Base-by-base conservation (phyloP, 257 asterid species). In the Scutellaria galericulata region DNA sequence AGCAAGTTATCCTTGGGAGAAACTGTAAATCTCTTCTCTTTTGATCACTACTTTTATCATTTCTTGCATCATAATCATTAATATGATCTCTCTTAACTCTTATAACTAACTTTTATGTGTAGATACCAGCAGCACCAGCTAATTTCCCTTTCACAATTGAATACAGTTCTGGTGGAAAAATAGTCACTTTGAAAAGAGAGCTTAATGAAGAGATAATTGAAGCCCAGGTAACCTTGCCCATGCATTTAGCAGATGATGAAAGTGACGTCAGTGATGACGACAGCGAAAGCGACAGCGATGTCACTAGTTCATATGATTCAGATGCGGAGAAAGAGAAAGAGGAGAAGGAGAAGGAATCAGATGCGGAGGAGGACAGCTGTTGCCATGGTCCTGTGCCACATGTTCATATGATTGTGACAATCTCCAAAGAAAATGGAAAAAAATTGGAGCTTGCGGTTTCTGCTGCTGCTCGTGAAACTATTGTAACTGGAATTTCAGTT, bases 141-240 rank as follows among this genome's bases (percentile, higher is more conserved):
- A 57, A n/a, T 48, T 48, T 66, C 46, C 59, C 71, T 1, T 66
- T 66, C 59, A 8, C 13, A n/a, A 48, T 48, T 0, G 31, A n/a
- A 13, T 27, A 47, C 1, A 18, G 7, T 54, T 12, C 39, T 3
- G 0, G 9, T 4, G 54, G 7, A 44, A 0, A 55, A 7, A 2
- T 0, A 12, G 40, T 54, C 39, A 54, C 5, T 7, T 5, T 64
- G 56, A 45, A 1, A 7, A 66, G 59, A 58, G 46, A 35, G 7
- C 1, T 65, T 8, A 6, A n/a, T 14, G 58, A n/a, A 31, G 71
- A 66, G 46, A 37, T 12, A 0, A 66, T 66, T 6, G 5, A 0
- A 1, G 46, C 48, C 6, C 31, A 7, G 8, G 41, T 66, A 0
- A 22, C 13, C 5, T 45, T 46, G 57, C 70, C 44, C 1, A 4